A percentile compares a stretch with the other conserved stretches of the same genome.
phyloP scores from a whole-genome alignment of 1,284 basidiomycete species.

The Cystobasidium slooffiae region DNA sequence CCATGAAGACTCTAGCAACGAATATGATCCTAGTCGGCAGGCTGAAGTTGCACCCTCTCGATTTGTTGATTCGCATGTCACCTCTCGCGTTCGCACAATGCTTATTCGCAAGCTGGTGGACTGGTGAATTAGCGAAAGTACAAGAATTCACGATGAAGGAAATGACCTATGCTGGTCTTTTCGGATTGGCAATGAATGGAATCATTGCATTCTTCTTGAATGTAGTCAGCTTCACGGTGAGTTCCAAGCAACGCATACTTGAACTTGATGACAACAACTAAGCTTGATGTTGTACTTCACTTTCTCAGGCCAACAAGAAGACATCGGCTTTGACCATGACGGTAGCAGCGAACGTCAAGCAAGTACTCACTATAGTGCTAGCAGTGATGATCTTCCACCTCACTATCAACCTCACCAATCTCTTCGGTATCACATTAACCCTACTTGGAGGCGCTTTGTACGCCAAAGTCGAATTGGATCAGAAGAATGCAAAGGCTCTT shows the following conservation, averaged over 20 bases:
- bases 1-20: slow-evolving; percentile 87
- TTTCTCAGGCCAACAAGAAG: slow-evolving; percentile 87
- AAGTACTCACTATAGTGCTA: slow-evolving; percentile 83
- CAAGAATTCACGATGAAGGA: slow-evolving; percentile 63
- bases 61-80: slow-evolving; percentile 79
- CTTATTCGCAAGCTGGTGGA: slow-evolving; percentile 67
- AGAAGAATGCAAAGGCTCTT: slow-evolving; percentile 24
- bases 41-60: slow-evolving; percentile 75
- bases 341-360: slow-evolving; percentile 87
- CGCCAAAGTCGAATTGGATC: slow-evolving; percentile 38
- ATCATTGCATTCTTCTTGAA: slow-evolving; percentile 86
- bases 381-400: slow-evolving; percentile 83
- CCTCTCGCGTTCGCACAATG: slow-evolving; percentile 88
- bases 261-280: neutral
- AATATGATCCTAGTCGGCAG: slow-evolving; percentile 60
- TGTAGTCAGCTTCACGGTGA: slow-evolving; percentile 75
- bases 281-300: slow-evolving; percentile 56
- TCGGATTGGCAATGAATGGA: slow-evolving; percentile 72
- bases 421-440: slow-evolving; percentile 77
- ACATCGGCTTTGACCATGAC: slow-evolving; percentile 84
- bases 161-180: slow-evolving; percentile 59
- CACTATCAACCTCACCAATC: slow-evolving; percentile 75
- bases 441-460: slow-evolving; percentile 71
- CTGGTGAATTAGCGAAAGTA: slow-evolving; percentile 76
- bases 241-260: neutral